phyloP scores from a whole-genome alignment of 345 rosid species.

The Rhizophora mangle region DNA sequence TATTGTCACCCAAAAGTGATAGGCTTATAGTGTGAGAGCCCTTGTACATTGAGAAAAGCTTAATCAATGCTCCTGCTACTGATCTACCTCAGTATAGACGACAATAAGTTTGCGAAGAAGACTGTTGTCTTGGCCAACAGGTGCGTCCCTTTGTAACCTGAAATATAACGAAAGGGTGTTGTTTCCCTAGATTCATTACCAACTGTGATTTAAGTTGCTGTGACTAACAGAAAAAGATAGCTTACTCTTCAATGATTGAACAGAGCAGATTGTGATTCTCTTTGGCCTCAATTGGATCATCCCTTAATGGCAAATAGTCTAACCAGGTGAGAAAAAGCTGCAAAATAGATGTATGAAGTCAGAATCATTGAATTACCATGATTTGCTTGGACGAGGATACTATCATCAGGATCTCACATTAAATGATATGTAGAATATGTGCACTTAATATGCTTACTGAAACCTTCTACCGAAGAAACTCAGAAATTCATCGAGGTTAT shows the following conservation, averaged over 20 bases:
- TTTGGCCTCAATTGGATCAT: neutral
- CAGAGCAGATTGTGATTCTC: neutral
- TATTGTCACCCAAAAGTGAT: too few relatives aligned
- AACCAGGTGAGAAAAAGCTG: conserved; percentile 3
- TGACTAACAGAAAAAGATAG: neutral
- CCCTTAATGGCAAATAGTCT: conserved; percentile 2
- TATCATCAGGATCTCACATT: neutral
- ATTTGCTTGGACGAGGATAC: neutral
- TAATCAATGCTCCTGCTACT: too few relatives aligned
- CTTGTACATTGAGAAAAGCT: too few relatives aligned
- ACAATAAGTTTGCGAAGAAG: neutral
- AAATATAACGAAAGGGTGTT: too few relatives aligned
- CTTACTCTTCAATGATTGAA: conserved; percentile 3
- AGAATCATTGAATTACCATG: neutral
- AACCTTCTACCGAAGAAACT: neutral
- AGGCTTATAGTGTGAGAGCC: too few relatives aligned
- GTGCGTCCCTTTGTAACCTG: neutral
- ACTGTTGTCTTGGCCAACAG: neutral
- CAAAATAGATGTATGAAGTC: neutral
- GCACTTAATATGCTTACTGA: neutral
- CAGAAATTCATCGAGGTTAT: neutral
- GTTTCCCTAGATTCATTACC: too few relatives aligned
- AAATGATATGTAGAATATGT: neutral
- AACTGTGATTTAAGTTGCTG: neutral
- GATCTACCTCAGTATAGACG: neutral